Evolutionary conservation across 2,329 filamentous ascomycete genomes (phyloP), one percentile per base, ranked within the genome.

Genomic region (Emergomyces pasteurianus): DNA sequence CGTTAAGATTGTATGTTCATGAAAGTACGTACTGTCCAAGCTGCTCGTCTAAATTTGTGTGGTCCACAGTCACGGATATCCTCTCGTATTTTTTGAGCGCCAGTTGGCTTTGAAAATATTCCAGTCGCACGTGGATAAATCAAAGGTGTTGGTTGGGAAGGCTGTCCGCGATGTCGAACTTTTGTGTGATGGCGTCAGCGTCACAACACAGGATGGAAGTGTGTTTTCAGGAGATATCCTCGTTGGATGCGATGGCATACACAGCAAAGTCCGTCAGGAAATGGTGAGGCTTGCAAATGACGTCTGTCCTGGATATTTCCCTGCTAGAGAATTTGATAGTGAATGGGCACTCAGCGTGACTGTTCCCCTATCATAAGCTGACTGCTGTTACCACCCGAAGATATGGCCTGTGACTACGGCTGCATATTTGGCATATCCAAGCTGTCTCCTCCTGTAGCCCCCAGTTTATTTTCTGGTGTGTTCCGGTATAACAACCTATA

Each of bases 201-300:
- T 75, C 10, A 63, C 63, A 12, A 73, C 72, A 40, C 65, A 63
- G 2, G 74, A 77, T 60, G 74, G 75, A 5, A 67, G 67, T 0
- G 53, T 64, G 1, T 72, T 73, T 62, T 26, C 63, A 0, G 76
- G 73, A 0, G 67, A 73, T 61, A 64, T 79, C n/a, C 61, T 76
- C 5, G 67, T 78, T 23, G 77, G 76, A 8, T 74, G 75, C 14
- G 77, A 79, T 60, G 77, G 77, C n/a, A 73, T 74, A 1, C 73
- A 76, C 61, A 78, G 75, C 64, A 70, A 63, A 26, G 70, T 72
- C 4, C 69, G 75, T 6, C 58, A 62, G 9, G 68, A 72, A 40
- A 73, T 78, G 68, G 70, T 68, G 69, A 59, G 63, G 18, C 59
- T 63, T 49, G 64, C 66, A 12, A 64, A 67, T 18, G 42, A 55